Conservation (phyloP, 179 eudicot species). For the Beta macrorhiza region DNA sequence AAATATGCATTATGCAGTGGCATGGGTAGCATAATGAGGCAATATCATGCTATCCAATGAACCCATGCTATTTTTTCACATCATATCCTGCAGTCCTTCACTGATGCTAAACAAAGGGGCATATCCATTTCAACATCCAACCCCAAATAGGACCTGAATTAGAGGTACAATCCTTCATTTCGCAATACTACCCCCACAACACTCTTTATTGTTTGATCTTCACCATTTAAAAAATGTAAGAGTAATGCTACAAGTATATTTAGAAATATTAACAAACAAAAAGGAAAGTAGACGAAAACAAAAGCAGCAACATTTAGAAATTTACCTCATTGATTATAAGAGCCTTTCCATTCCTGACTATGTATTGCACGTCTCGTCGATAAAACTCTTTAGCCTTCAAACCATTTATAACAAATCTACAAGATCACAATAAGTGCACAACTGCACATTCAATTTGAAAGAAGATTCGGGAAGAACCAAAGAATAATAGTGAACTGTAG, state of each 20-base stretch:
- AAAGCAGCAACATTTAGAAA: neutral
- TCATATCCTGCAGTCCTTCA: neutral
- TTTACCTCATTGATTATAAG: conserved; percentile 92
- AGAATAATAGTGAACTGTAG: neutral
- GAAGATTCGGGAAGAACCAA: neutral
- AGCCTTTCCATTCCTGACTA: conserved; percentile 89
- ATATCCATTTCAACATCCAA: neutral
- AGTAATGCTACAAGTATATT: neutral
- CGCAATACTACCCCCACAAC: neutral
- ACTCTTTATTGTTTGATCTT: neutral
- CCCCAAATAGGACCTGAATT: neutral
- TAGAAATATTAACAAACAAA: neutral
- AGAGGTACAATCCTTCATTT: neutral
- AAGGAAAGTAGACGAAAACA: neutral
- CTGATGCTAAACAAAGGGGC: neutral
- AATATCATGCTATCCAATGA: neutral
- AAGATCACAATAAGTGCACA: conserved; percentile 19
- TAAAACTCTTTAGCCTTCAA: conserved; percentile 98
- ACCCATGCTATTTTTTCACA: neutral
- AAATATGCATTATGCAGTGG: neutral
- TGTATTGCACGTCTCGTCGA: conserved; percentile 86
- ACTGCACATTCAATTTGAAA: neutral
- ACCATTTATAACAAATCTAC: conserved; percentile 92
- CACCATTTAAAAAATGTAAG: too few relatives aligned
- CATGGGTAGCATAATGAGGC: neutral